phyloP scores from a whole-genome alignment of 1,284 basidiomycete species.

The Naganishia albida region DNA sequence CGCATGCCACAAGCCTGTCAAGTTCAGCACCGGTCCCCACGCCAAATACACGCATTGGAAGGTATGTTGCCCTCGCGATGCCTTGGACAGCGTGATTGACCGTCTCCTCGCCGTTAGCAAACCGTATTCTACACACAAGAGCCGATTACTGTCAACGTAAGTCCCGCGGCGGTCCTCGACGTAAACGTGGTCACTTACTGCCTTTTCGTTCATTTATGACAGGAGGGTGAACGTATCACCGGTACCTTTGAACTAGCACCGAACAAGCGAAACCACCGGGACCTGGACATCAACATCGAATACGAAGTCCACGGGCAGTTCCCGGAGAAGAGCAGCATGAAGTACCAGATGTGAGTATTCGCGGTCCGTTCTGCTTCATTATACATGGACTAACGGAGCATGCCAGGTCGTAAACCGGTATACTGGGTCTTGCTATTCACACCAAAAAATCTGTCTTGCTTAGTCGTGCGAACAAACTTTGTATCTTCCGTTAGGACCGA shows the following conservation, averaged over 20 bases:
- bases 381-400: too few species aligned
- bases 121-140: constrained; percentile 94
- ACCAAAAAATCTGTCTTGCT: too few species aligned
- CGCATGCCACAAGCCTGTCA: constrained; percentile 93
- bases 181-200: constrained; percentile 39
- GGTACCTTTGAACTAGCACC: constrained; percentile 77
- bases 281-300: constrained; percentile 81
- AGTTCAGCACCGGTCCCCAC: constrained; percentile 93
- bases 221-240: constrained; percentile 68
- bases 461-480: too few species aligned
- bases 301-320: constrained; percentile 63
- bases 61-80: constrained; percentile 45
- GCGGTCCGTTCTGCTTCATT: neutral
- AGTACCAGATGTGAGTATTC: constrained; percentile 57
- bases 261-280: constrained; percentile 85
- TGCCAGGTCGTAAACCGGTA: too few species aligned
- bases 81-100: too few species aligned
- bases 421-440: too few species aligned
- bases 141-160: constrained; percentile 58
- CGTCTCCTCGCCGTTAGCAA: constrained; percentile 58
- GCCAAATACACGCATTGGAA: constrained; percentile 98
- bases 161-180: constrained; percentile 26
- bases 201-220: neutral
- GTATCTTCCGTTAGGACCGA: too few species aligned
- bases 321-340: constrained; percentile 48